Base-by-base conservation (phyloP, 805 yeast genomes). In the Nakazawaea ambrosiae region DNA sequence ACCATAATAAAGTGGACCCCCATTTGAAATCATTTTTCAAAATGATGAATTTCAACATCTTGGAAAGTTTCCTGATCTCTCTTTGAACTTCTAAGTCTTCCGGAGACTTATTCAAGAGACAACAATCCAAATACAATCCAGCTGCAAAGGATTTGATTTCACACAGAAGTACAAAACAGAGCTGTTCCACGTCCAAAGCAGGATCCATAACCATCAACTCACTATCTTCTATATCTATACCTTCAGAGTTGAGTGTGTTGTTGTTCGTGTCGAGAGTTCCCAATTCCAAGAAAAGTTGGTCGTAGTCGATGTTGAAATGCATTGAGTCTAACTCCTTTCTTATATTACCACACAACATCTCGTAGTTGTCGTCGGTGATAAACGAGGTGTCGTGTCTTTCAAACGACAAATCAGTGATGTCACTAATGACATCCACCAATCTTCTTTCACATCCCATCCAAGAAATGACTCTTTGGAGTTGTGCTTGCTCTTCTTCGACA, bases 391-490 rank as follows among this genome's bases (percentile, higher is more conserved):
- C 37, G 8, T 31, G 36, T 36, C 59, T 44, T 36, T 57, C 61
- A 29, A 54, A 48, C 5, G 63, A 58, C 25, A 59, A 43, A 34
- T 59, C 63, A 6, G 64, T 59, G 24, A 58, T 55, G 28, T 57
- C 60, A 7, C 59, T 46, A 11, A 59, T 49, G 7, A 53, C 45
- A 25, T 47, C 45, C 2, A 58, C 34, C 31, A 59, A 42, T 6
- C 43, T 34, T 28, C 45, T 42, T 29, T 56, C 58, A 37, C 63
- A 57, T 12, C 63, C 64, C 53, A 54, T 55, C 64, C 64, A 59
- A 20, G 58, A 47, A 10, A 54, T 48, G 11, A 26, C 41, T n/a
- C 40, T 26, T 22, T 19, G 29, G 12, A 10, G 28, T 8, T 22
- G 34, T 17, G 14, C 40, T 20, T 44, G 45, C 20, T 37, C 37